These are phyloP conservation scores for Pneumocystis wakefieldiae DNA, from an alignment of 1,139 yeast genomes.

Conservation along the genomic window DNA sequence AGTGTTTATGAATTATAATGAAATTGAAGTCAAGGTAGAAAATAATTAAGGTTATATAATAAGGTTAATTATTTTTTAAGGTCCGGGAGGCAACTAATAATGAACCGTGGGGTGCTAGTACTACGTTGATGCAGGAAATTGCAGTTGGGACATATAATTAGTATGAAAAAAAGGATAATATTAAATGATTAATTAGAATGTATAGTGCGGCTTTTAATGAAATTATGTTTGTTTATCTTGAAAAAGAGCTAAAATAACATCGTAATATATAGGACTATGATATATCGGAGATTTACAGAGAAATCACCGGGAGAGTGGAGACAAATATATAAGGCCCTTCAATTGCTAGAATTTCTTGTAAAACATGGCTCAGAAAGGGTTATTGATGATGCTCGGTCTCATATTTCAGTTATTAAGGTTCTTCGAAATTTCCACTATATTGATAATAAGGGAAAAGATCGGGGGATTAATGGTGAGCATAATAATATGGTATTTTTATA, in stretches of 20 bases:
- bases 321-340: constrained; percentile 87
- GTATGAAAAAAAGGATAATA: constrained; percentile 16
- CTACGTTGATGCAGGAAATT: constrained; percentile 79
- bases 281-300: constrained; percentile 59
- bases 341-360: constrained; percentile 74
- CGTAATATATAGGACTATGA: background rate
- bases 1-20: constrained; percentile 81
- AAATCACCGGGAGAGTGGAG: constrained; percentile 96
- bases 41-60: background rate
- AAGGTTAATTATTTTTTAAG: background rate
- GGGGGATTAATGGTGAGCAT: constrained; percentile 51
- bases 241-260: constrained; percentile 14
- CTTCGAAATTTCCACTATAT: constrained; percentile 85
- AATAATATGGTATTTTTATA: background rate
- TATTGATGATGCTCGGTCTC: constrained; percentile 85
- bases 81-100: constrained; percentile 87
- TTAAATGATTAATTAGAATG: too few relatives aligned
- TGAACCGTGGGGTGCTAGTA: constrained; percentile 99
- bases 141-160: constrained; percentile 89
- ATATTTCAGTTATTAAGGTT: constrained; percentile 70
- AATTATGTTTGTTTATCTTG: constrained; percentile 33
- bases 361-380: constrained; percentile 90
- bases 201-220: constrained; percentile 29
- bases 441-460: constrained; percentile 88
- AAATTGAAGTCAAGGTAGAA: constrained; percentile 77